A percentile compares a stretch with the other conserved stretches of the same genome.
phyloP scores from a whole-genome alignment of 208 protist genomes.

The Leishmania tropica region DNA sequence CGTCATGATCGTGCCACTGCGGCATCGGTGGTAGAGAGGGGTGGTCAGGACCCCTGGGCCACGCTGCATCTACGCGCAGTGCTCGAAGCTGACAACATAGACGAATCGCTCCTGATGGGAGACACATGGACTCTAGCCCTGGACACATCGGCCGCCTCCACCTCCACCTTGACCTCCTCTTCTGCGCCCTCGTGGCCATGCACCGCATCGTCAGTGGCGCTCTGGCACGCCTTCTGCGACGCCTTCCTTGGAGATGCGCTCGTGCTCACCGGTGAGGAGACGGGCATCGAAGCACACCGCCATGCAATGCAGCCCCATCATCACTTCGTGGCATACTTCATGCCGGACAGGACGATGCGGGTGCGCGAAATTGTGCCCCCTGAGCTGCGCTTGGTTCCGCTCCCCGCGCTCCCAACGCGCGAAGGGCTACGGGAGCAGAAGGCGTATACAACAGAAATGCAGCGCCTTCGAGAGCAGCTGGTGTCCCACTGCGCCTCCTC shows the following conservation, averaged over 20 bases:
- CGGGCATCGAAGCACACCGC: slow-evolving; percentile 37
- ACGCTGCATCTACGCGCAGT: slow-evolving; percentile 26
- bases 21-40: neutral
- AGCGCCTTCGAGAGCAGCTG: slow-evolving; percentile 7
- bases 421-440: neutral
- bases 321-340: slow-evolving; percentile 55
- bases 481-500: neutral
- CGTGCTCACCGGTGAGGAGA: slow-evolving; percentile 39
- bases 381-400: slow-evolving; percentile 48
- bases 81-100: slow-evolving; percentile 34
- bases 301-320: slow-evolving; percentile 19
- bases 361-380: slow-evolving; percentile 60
- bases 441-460: neutral
- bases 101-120: slow-evolving; percentile 57
- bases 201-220: neutral
- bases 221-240: slow-evolving; percentile 11
- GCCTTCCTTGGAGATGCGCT: slow-evolving; percentile 39
- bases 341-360: slow-evolving; percentile 35
- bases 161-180: slow-evolving; percentile 2
- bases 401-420: slow-evolving; percentile 16
- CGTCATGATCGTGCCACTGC: neutral
- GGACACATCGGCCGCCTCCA: slow-evolving; percentile 8
- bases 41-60: neutral
- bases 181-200: neutral
- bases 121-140: slow-evolving; percentile 53